Evolutionary conservation across 164 flowering plant species (phyloP).

Genomic region (Cinnamomum chago): DNA sequence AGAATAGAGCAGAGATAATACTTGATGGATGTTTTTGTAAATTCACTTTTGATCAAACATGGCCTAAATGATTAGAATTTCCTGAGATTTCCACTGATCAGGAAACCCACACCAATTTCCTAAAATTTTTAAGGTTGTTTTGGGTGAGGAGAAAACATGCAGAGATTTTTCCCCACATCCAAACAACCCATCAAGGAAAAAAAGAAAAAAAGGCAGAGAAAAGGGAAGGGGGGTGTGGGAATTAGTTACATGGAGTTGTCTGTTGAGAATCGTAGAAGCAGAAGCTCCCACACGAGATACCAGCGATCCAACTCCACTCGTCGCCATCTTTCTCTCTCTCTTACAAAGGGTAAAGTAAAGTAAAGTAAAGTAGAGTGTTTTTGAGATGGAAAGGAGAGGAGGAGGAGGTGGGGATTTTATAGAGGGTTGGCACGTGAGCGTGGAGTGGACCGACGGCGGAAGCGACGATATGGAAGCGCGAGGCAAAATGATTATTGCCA

Average conservation of each 20-base stretch:
- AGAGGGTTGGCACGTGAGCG: no score
- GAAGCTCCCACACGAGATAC: conserved; percentile 22
- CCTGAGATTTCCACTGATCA: neutral
- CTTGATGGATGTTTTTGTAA: no score
- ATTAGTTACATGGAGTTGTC: conserved; percentile 47
- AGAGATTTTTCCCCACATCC: neutral
- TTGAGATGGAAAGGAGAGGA: no score
- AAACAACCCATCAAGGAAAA: neutral
- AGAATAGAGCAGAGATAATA: no score
- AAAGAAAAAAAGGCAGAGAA: neutral
- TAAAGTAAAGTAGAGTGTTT: no score
- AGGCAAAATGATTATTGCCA: no score
- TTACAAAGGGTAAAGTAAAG: neutral
- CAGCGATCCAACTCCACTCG: conserved; percentile 42
- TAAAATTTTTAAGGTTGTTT: neutral
- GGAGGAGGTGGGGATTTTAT: no score
- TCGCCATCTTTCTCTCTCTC: conserved; percentile 30
- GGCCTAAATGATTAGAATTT: neutral
- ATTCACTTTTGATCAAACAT: no score
- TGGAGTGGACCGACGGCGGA: no score
- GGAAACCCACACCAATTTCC: neutral
- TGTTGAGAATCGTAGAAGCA: conserved; percentile 19
- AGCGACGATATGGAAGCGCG: no score
- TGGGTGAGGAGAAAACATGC: neutral
- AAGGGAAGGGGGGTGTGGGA: neutral